Conservation (phyloP, 176 grass and related monocot species). For the Pontederia paniculata region DNA sequence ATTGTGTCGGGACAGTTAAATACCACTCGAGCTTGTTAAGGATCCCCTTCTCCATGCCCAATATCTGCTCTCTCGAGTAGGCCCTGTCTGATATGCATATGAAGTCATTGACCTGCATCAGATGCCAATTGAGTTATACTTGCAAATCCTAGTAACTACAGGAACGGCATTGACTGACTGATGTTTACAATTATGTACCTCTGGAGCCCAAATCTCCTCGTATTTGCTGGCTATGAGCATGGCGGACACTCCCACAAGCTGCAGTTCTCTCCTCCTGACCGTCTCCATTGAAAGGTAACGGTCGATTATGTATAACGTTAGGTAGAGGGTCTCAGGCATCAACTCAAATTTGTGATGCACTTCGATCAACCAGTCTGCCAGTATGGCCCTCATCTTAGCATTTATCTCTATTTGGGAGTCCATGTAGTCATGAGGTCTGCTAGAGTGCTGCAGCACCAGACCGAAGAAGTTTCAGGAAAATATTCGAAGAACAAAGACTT, state of each 20-base stretch:
- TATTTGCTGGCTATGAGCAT: conserved; percentile 95
- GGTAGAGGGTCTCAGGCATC: conserved; percentile 76
- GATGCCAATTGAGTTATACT: neutral
- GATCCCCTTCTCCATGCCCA: conserved; percentile 73
- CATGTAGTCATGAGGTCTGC: conserved; percentile 57
- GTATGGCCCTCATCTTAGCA: conserved; percentile 79
- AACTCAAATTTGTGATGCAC: conserved; percentile 93
- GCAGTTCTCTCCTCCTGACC: conserved; percentile 61
- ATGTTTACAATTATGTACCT: conserved; percentile 37
- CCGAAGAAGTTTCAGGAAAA: conserved; percentile 16
- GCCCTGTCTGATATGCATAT: conserved; percentile 82
- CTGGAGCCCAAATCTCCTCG: conserved; percentile 93
- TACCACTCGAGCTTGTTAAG: conserved; percentile 91
- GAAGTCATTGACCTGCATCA: conserved; percentile 73
- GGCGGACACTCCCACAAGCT: conserved; percentile 70
- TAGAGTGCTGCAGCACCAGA: conserved; percentile 36
- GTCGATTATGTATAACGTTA: conserved; percentile 64
- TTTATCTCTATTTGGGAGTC: conserved; percentile 75
- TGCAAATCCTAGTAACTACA: neutral
- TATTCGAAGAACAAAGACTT: neutral
- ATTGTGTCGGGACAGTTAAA: conserved; percentile 71
- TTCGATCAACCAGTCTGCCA: conserved; percentile 85
- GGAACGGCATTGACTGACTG: neutral
- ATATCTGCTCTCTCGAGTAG: conserved; percentile 69
- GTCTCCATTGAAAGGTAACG: conserved; percentile 55